Conservation (phyloP, 1,139 yeast genomes). For the Blastobotrys indianensis region DNA sequence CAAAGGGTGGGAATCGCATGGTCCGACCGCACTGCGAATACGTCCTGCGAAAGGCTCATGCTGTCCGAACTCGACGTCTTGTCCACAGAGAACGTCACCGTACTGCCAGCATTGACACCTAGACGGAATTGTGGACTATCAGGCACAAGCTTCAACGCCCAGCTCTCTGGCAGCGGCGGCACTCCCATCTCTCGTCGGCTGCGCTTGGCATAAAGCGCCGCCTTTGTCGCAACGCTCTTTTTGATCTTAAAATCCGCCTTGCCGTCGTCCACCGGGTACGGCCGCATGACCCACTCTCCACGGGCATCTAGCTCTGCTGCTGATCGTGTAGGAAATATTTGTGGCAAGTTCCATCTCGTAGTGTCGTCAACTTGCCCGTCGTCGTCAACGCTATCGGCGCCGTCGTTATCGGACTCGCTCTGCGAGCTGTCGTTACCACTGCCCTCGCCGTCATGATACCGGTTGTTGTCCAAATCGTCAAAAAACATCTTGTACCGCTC, state of each 20-base stretch:
- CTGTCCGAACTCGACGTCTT: not conserved
- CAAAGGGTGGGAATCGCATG: slow-evolving; percentile 39
- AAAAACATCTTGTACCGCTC: slow-evolving; percentile 19
- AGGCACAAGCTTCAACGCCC: slow-evolving; percentile 15
- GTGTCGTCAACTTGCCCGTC: slow-evolving; percentile 13
- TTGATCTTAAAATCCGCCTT: not conserved
- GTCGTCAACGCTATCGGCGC: not conserved
- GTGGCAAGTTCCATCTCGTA: slow-evolving; percentile 20
- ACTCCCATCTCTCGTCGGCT: slow-evolving; percentile 19
- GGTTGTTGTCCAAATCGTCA: not conserved
- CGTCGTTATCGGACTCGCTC: not conserved
- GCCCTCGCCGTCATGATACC: not conserved
- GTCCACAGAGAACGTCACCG: slow-evolving; percentile 10
- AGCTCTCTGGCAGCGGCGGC: slow-evolving; percentile 23
- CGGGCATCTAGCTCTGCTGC: slow-evolving; percentile 24
- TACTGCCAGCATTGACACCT: slow-evolving; percentile 3
- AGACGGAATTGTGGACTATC: no score
- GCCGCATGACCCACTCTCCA: slow-evolving; percentile 14
- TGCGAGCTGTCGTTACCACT: not conserved
- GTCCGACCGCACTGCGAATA: slow-evolving; percentile 37
- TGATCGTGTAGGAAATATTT: slow-evolving; percentile 24
- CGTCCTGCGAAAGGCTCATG: slow-evolving; percentile 10
- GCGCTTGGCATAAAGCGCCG: slow-evolving; percentile 1
- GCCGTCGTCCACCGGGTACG: not conserved
- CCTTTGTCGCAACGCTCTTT: not conserved